Percentiles rank a stretch among this genome's conserved stretches.
These are phyloP conservation scores for Phytophthora pini DNA, from an alignment of 352 stramenopile genomes.

Conservation along the genomic window DNA sequence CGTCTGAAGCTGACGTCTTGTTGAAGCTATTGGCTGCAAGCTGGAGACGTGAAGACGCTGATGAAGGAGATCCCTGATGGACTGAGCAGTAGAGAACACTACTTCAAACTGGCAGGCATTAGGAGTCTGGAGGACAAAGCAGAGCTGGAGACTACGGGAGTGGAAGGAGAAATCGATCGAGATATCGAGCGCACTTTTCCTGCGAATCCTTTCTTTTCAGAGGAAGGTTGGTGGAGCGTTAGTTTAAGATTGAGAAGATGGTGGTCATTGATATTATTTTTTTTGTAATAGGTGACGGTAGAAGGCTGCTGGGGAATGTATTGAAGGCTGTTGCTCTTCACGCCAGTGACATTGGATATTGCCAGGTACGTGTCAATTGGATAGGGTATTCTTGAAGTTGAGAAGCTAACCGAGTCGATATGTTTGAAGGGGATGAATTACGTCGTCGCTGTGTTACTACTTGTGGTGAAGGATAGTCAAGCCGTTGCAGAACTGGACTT, in stretches of 20 bases:
- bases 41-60: conserved; percentile 38
- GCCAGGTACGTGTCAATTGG: conserved; percentile 50
- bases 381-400: no score
- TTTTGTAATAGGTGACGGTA: conserved; percentile 49
- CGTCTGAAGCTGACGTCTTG: conserved; percentile 1
- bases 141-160: conserved; percentile 51
- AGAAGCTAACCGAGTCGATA: no score
- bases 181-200: conserved; percentile 84
- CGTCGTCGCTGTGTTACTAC: conserved; percentile 66
- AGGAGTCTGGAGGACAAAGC: conserved; percentile 40
- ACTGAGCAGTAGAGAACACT: conserved; percentile 24
- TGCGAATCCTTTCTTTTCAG: conserved; percentile 56
- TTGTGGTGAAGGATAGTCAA: conserved; percentile 47
- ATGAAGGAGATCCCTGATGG: conserved; percentile 20
- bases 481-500: conserved; percentile 10
- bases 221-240: conserved; percentile 26
- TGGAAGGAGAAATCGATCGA: conserved; percentile 82
- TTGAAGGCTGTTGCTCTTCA: conserved; percentile 71
- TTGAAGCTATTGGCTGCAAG: conserved; percentile 51
- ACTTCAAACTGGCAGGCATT: conserved; percentile 52
- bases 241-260: neutral
- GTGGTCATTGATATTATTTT: conserved; percentile 14
- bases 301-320: conserved; percentile 68
- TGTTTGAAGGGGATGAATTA: conserved; percentile 84
- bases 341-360: conserved; percentile 73